Evolutionary conservation across 192 early-diverging fungal species (phyloP), one percentile per base, ranked within the genome.

Genomic region (Diversispora epigaea): DNA sequence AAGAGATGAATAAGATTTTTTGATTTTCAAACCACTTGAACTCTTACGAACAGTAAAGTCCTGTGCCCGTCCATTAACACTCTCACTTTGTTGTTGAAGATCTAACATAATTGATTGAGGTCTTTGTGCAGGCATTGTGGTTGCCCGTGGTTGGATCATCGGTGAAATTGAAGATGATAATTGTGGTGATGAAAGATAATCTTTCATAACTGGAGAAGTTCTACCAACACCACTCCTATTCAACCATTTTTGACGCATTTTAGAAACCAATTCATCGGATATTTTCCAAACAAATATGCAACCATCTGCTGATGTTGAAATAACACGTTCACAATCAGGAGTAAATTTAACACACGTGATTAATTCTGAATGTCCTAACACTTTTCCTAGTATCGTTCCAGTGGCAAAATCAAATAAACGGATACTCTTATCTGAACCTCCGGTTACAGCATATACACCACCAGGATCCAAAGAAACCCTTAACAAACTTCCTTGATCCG

Each of bases 281-380:
- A 93, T 61, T 57, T 81, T 82, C 93, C 93, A 94, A 1, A 94
- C 84, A 78, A 94, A 87, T 12, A 94, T 80, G 32, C 88, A 92
- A 9, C 92, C 92, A 73, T 94, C 92, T 0, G 87, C 87, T 62
- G 86, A 86, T 15, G 92, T 93, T 2, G 89, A 89, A 41, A 92
- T 78, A 7, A 94, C 71, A 10, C 87, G 79, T 39, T 79, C 71
- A 49, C 80, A 79, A 74, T 86, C 83, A 7, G 65, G 70, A 4
- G 76, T 84, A 71, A 94, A 94, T 67, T 85, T 84, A 46, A 93
- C 83, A 12, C 82, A 77, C 0, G 93, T 94, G 11, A 94, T 84
- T 49, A 92, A 72, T 75, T 94, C 93, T 9, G 91, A 84, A 78
- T 94, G 93, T 0, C 89, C 91, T 47, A 82, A 78, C 17, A 81